Percentiles rank a stretch among this genome's conserved stretches.
These are phyloP conservation scores for Rhizopus delemar DNA, from an alignment of 371 early-diverging fungal species.

Conservation along the genomic window DNA sequence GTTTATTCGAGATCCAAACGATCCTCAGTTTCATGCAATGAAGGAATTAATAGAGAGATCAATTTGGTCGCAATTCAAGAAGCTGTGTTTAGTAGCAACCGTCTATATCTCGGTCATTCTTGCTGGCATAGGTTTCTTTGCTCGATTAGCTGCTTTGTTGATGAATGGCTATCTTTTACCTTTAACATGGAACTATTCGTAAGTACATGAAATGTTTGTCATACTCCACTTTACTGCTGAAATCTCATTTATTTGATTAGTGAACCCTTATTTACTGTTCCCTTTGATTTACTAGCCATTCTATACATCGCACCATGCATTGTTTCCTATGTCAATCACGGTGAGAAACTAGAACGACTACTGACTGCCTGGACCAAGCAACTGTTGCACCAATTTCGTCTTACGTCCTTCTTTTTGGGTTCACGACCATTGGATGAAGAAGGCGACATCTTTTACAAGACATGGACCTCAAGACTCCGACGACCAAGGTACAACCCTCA, in stretches of 20 bases:
- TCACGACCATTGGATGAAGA: conserved; percentile 62
- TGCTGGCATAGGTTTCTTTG: conserved; percentile 63
- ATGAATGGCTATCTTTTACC: conserved; percentile 43
- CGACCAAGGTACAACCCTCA: conserved; percentile 7
- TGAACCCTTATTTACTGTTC: conserved; percentile 69
- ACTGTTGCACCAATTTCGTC: conserved; percentile 59
- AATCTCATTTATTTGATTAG: conserved; percentile 31
- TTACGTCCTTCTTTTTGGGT: conserved; percentile 85
- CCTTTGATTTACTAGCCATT: conserved; percentile 73
- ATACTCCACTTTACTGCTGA: not conserved
- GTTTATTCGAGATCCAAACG: conserved; percentile 95
- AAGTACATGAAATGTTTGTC: not conserved
- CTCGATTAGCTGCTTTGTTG: conserved; percentile 30
- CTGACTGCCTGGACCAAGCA: conserved; percentile 64
- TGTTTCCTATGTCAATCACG: conserved; percentile 54
- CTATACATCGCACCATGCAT: conserved; percentile 68
- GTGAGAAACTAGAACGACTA: conserved; percentile 35
- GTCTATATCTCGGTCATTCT: conserved; percentile 78
- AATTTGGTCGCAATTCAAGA: conserved; percentile 69
- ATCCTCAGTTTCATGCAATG: conserved; percentile 90
- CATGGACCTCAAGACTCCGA: conserved; percentile 16
- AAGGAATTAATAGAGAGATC: conserved; percentile 85
- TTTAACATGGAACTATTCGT: conserved; percentile 53
- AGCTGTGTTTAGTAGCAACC: conserved; percentile 73
- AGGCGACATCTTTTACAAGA: conserved; percentile 19